phyloP scores from a whole-genome alignment of 1,139 yeast species.

The Eremothecium gossypii region DNA sequence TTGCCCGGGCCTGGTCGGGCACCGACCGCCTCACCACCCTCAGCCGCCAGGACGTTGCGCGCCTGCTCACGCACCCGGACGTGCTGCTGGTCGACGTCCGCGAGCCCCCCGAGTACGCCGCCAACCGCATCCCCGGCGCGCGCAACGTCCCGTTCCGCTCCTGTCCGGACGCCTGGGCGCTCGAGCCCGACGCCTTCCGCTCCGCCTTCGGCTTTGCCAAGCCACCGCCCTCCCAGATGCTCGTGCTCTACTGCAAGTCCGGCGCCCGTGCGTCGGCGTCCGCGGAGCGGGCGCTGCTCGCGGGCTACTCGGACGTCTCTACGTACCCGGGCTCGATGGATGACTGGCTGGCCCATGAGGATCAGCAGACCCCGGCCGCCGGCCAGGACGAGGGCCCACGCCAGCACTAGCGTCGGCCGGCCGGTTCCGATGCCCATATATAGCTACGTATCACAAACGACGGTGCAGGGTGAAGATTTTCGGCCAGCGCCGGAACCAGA shows the following conservation, averaged over 20 bases:
- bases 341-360: constrained; percentile 55
- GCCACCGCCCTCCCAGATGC: constrained; percentile 59
- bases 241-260: constrained; percentile 84
- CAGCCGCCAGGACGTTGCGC: no score
- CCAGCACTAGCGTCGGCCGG: no score
- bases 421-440: no score
- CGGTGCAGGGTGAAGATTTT: no score
- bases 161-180: constrained; percentile 81
- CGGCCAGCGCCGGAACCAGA: no score
- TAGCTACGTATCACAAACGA: no score
- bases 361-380: background rate
- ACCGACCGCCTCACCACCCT: no score
- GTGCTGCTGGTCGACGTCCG: constrained; percentile 75
- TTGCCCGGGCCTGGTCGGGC: no score
- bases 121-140: constrained; percentile 66
- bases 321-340: constrained; percentile 76
- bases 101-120: constrained; percentile 70
- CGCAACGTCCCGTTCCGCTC: constrained; percentile 83
- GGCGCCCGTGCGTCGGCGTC: constrained; percentile 90
- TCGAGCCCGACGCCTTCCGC: constrained; percentile 65
- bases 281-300: constrained; percentile 77
- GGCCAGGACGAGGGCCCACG: no score
- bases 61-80: constrained; percentile 13
- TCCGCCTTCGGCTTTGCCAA: constrained; percentile 72
- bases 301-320: constrained; percentile 71